Percentiles rank a stretch among this genome's conserved stretches.
Conservation (phyloP, 768 basidiomycete species). For the Rhizopogon vesiculosus region DNA sequence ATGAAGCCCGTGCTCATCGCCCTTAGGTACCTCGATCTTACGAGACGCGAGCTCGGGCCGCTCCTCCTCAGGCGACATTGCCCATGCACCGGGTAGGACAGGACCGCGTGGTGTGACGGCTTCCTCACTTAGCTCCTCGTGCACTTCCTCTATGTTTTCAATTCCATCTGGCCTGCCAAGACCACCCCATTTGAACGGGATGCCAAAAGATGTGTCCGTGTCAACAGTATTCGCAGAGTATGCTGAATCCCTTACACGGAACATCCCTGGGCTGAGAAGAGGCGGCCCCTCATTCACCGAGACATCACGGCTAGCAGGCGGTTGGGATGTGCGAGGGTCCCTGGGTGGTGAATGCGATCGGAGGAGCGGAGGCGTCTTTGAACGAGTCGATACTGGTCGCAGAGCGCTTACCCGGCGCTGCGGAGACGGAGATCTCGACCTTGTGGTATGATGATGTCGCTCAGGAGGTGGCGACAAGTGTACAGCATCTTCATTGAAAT, state of each 20-base stretch:
- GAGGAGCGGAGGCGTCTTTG: conserved; percentile 37
- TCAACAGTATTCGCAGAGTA: conserved; percentile 45
- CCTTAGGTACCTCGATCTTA: conserved; percentile 17
- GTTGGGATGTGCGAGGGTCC: conserved; percentile 20
- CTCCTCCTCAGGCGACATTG: conserved; percentile 49
- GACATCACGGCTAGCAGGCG: conserved; percentile 13
- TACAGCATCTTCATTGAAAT: conserved; percentile 13
- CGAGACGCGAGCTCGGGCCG: conserved; percentile 20
- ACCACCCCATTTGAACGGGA: conserved; percentile 64
- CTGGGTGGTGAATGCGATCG: conserved; percentile 20
- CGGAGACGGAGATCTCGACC: conserved; percentile 22
- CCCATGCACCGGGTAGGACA: conserved; percentile 52
- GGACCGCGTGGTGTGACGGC: conserved; percentile 23
- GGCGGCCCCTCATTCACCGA: conserved; percentile 20
- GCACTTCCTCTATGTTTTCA: conserved; percentile 31
- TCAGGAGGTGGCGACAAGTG: conserved; percentile 11
- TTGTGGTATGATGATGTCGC: conserved; percentile 2
- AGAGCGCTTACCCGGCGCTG: conserved; percentile 21
- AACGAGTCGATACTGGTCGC: conserved; percentile 30
- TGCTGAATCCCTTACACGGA: conserved; percentile 56
- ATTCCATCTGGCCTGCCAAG: conserved; percentile 33
- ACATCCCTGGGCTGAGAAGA: conserved; percentile 54
- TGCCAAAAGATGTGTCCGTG: conserved; percentile 41
- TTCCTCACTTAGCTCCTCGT: conserved; percentile 24
- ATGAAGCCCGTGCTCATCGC: conserved; percentile 21